Conservation (phyloP, 108 stramenopile species). For the Nannochloropsis salina region DNA sequence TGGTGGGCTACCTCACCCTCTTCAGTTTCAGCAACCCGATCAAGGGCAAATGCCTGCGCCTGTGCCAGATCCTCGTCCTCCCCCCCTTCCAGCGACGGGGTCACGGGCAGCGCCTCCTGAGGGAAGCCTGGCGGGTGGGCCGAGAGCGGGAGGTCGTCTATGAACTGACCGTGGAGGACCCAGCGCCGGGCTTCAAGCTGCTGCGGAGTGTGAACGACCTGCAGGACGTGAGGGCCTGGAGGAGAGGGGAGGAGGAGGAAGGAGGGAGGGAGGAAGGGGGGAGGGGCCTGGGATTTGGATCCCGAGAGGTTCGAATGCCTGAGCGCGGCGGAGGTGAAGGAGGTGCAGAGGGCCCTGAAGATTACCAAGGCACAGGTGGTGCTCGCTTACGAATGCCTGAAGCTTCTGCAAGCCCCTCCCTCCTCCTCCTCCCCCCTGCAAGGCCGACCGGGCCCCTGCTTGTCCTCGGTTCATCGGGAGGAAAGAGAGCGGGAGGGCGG, state of each 20-base stretch:
- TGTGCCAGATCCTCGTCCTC: slow-evolving; percentile 41
- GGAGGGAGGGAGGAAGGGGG: background rate
- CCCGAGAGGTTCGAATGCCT: background rate
- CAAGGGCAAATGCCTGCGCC: slow-evolving; percentile 35
- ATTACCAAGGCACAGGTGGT: slow-evolving; percentile 36
- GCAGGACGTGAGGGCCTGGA: background rate
- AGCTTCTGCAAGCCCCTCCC: slow-evolving; percentile 18
- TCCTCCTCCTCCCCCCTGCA: background rate
- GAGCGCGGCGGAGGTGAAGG: background rate
- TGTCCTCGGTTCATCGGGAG: background rate
- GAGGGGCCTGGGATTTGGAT: too few species aligned
- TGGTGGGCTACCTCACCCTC: slow-evolving; percentile 42
- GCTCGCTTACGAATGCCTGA: slow-evolving; percentile 39
- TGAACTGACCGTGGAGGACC: slow-evolving; percentile 45
- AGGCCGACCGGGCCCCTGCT: background rate
- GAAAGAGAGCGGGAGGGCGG: background rate
- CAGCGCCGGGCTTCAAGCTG: slow-evolving; percentile 36
- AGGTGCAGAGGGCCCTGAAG: slow-evolving; percentile 22
- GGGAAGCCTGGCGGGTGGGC: slow-evolving; percentile 24
- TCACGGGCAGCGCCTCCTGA: slow-evolving; percentile 32
- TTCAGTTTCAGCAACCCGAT: slow-evolving; percentile 43
- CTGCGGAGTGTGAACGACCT: slow-evolving; percentile 10
- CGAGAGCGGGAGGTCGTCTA: slow-evolving; percentile 29
- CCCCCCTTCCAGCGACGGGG: slow-evolving; percentile 35
- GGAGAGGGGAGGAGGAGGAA: too few species aligned